A percentile compares a stretch with the other conserved stretches of the same genome.
Conservation (phyloP, 1,284 basidiomycete genomes). For the Ceratobasidium sp. region DNA sequence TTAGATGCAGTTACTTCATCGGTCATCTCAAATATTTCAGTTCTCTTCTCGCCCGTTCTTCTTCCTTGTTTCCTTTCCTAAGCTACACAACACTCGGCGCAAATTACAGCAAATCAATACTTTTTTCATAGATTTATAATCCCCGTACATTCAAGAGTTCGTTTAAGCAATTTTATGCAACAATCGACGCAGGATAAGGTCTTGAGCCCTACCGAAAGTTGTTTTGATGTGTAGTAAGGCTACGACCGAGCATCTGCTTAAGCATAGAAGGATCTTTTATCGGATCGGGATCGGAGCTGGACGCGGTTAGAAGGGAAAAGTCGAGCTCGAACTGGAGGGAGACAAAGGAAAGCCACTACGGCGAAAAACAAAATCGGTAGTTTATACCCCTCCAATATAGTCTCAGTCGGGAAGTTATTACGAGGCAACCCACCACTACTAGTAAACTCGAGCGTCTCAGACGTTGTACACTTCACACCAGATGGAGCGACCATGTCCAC, state of each 20-base stretch:
- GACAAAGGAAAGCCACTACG: neutral
- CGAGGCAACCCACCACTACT: neutral
- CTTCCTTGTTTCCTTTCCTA: too few relatives aligned
- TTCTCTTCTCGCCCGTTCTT: too few relatives aligned
- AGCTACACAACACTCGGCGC: too few relatives aligned
- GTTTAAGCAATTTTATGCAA: too few relatives aligned
- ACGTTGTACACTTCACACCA: neutral
- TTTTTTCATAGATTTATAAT: too few relatives aligned
- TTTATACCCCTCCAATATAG: neutral
- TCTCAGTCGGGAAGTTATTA: neutral
- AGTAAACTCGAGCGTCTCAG: neutral
- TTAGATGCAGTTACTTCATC: too few relatives aligned
- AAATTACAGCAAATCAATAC: too few relatives aligned
- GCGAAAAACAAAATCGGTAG: neutral
- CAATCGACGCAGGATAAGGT: neutral
- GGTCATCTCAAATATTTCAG: too few relatives aligned
- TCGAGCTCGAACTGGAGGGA: constrained; percentile 4
- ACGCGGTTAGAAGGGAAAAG: neutral
- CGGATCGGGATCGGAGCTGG: neutral
- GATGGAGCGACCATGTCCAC: neutral
- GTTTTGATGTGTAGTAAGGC: neutral
- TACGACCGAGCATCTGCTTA: neutral
- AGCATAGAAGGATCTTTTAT: neutral
- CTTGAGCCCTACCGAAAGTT: neutral
- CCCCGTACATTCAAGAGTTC: too few relatives aligned